These are phyloP conservation scores for Cutaneotrichosporon spelunceum DNA, from an alignment of 1,284 basidiomycete genomes.

Conservation along the genomic window DNA sequence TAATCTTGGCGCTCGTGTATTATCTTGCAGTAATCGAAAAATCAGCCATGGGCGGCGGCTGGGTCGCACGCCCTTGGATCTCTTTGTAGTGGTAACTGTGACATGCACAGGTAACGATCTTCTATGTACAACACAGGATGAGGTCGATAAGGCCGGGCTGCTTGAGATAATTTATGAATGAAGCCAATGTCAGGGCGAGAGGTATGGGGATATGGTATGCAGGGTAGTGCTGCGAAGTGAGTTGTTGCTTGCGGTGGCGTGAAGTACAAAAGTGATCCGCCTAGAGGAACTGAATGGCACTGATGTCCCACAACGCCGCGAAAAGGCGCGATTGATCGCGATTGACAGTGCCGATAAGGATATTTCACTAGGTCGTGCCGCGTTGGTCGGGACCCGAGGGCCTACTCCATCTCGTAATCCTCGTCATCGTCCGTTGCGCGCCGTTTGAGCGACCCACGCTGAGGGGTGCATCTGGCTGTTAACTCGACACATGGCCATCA, in stretches of 20 bases:
- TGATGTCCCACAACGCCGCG: no score
- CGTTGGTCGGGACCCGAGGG: no score
- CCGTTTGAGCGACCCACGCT: background rate
- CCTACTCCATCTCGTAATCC: constrained; percentile 5
- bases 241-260: background rate
- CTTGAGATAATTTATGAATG: background rate
- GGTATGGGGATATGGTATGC: background rate
- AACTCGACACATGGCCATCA: background rate
- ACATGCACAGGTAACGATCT: constrained; percentile 2
- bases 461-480: background rate
- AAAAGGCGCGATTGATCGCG: no score
- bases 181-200: background rate
- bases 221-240: background rate
- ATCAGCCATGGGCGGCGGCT: background rate
- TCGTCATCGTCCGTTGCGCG: constrained; percentile 6
- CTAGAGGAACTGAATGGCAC: background rate
- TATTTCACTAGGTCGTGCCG: background rate
- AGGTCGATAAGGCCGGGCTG: background rate
- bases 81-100: constrained; percentile 6
- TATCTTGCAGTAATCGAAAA: background rate
- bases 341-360: no score
- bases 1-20: constrained; percentile 5
- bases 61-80: background rate
- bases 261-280: background rate
- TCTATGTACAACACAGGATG: constrained; percentile 2